Base-by-base conservation (phyloP, 768 basidiomycete species). In the Pisolithus sp. region DNA sequence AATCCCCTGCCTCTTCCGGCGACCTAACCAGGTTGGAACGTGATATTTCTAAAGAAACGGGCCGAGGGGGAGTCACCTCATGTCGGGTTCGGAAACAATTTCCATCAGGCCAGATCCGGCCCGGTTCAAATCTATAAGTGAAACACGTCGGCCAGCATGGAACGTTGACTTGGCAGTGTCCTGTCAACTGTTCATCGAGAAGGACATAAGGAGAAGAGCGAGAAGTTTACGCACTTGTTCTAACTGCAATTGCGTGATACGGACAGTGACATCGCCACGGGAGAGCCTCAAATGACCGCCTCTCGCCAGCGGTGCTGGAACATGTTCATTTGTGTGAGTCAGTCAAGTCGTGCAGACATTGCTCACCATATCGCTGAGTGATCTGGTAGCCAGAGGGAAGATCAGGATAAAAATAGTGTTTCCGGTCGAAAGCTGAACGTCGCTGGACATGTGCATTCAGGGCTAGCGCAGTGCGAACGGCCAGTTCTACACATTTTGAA, bases 351-450 rank as follows among this genome's bases (percentile, higher is more conserved):
- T 49, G 9, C 41, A 23, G 17, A 30, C 24, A 7, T 23, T 50
- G 34, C 60, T 57, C 54, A 91, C 91, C 81, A 68, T 98, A 96
- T 56, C 91, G 88, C 64, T 98, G 94, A 0, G 94, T 99, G 55
- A 99, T 95, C 70, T 99, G 96, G 68, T 93, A 98, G 0, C 95
- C 95, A 4, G 86, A 77, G 0, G 96, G 93, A 34, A 96, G 77
- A 67, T 98, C 96, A 5, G 90, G 79, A 63, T 99, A 98, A 68
- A 97, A 97, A 66, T 99, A 99, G 66, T 98, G 96, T 65, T 99
- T 99, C 57, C 96, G 76, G 68, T 98, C 96, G 60, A 98, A 98
- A 0, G 89, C 78, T 0, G 92, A 95, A 18, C 77, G 74, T 0
- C 58, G 57, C 56, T 89, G 89, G 47, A 95, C 74, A 5, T 76